Evolutionary conservation across 345 rosid genomes (phyloP).

Genomic region (Populus euphratica): DNA sequence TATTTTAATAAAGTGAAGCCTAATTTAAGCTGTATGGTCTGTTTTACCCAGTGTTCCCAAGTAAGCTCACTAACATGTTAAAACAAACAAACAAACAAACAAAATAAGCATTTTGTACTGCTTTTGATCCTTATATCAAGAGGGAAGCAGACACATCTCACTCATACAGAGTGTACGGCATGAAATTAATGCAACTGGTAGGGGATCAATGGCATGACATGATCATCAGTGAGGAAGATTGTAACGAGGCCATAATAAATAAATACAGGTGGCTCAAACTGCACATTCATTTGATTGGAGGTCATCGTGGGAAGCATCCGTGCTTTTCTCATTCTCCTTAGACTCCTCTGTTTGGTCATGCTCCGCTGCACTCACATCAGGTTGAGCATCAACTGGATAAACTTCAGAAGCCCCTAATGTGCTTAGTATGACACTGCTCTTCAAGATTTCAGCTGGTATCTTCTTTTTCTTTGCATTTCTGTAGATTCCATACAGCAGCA

Average conservation of each 20-base stretch:
- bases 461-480: constrained; percentile 32
- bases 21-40: background rate
- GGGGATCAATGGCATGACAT: background rate
- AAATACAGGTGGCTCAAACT: constrained; percentile 26
- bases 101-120: too few relatives aligned
- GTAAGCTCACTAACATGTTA: background rate
- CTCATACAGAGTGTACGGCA: background rate
- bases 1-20: background rate
- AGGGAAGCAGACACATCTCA: background rate
- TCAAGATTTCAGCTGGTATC: constrained; percentile 17
- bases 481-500: constrained; percentile 56
- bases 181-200: background rate
- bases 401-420: constrained; percentile 28
- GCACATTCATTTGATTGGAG: constrained; percentile 19
- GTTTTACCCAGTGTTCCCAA: background rate
- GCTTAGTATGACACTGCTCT: constrained; percentile 21
- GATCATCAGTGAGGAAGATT: background rate
- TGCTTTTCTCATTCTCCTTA: constrained; percentile 15
- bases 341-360: background rate
- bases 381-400: constrained; percentile 20
- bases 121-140: background rate
- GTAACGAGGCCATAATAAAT: background rate
- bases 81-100: background rate
- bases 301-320: constrained; percentile 15
- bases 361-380: background rate